Conservation (phyloP, 2,329 filamentous ascomycete species). For the Tolypocladium pustulatum region DNA sequence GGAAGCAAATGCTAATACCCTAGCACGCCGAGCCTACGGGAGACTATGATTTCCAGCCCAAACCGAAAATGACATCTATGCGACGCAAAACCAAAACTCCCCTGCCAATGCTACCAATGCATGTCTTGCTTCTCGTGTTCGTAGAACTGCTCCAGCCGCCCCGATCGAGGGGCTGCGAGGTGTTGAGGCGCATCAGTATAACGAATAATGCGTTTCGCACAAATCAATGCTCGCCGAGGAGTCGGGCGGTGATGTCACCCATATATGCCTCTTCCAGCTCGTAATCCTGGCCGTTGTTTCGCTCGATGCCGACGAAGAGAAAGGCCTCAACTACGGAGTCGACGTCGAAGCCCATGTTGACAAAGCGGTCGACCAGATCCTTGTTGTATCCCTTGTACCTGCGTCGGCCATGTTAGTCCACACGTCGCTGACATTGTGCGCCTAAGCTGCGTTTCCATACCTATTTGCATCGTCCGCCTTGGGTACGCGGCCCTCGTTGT, state of each 20-base stretch:
- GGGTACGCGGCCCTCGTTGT: constrained; percentile 26
- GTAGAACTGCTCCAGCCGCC: background rate
- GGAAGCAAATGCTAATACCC: background rate
- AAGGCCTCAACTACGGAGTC: constrained; percentile 82
- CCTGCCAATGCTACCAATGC: constrained; percentile 6
- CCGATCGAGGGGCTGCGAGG: background rate
- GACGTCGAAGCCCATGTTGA: constrained; percentile 83
- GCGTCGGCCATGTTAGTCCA: constrained; percentile 2
- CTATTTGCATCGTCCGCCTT: constrained; percentile 11
- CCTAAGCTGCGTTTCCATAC: constrained; percentile 12
- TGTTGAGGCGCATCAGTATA: background rate
- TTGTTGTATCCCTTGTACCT: constrained; percentile 86
- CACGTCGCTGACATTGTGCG: background rate
- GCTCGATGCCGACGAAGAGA: constrained; percentile 69
- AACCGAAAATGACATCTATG: background rate
- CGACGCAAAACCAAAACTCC: constrained; percentile 12
- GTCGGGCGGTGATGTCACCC: constrained; percentile 76
- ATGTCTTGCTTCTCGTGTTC: background rate
- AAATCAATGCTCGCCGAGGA: constrained; percentile 63
- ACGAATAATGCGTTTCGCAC: background rate
- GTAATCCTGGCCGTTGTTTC: constrained; percentile 68
- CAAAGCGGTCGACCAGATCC: constrained; percentile 71
- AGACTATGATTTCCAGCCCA: background rate
- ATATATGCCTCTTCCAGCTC: constrained; percentile 83
- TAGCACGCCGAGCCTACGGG: background rate